Evolutionary conservation across 2,329 filamentous ascomycete genomes (phyloP).

Genomic region (Aspergillus sp.): DNA sequence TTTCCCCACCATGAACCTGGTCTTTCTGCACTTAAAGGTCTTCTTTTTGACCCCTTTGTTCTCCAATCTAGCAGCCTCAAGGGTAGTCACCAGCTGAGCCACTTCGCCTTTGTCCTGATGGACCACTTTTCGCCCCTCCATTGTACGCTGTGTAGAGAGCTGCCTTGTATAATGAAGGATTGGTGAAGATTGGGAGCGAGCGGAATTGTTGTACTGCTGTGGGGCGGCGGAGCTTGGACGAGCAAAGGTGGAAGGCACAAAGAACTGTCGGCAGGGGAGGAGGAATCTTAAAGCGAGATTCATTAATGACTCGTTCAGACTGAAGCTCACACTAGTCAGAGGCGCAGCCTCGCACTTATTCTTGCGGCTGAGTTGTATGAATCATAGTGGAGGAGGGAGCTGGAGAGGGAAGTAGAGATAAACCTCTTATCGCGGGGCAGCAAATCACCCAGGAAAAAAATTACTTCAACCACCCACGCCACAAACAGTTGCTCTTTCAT

Average conservation of each 20-base stretch:
- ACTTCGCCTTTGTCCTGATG: constrained; percentile 73
- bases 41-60: constrained; percentile 58
- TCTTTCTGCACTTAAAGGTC: constrained; percentile 76
- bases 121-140: constrained; percentile 53
- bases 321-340: neutral
- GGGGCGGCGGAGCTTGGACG: neutral
- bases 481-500: constrained; percentile 5
- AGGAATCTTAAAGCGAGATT: neutral
- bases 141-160: neutral
- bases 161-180: neutral
- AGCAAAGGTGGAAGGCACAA: neutral
- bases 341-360: constrained; percentile 13
- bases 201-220: neutral
- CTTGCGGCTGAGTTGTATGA: constrained; percentile 12
- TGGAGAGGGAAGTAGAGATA: constrained; percentile 8
- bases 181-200: neutral
- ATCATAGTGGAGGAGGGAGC: constrained; percentile 9
- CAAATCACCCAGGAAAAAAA: constrained; percentile 7
- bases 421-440: constrained; percentile 24
- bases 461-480: constrained; percentile 16
- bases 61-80: constrained; percentile 59
- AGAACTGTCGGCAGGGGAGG: neutral
- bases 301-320: neutral
- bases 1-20: constrained; percentile 72
- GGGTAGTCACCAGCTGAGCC: constrained; percentile 64